Evolutionary conservation across 2,329 filamentous ascomycete species (phyloP).

Genomic region (Exophiala oligosperma): DNA sequence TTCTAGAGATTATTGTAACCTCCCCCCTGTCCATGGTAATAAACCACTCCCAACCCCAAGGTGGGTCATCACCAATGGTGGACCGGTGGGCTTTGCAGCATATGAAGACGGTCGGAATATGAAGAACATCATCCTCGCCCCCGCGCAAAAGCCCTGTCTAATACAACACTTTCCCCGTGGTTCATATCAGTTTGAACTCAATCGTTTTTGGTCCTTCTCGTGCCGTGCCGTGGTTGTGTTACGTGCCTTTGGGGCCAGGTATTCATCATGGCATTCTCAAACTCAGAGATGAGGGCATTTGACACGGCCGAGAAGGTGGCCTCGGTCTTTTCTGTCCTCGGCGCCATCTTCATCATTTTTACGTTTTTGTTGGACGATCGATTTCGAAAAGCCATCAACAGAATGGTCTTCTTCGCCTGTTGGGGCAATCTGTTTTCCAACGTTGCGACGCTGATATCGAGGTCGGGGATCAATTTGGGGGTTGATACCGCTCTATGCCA

Average conservation of each 20-base stretch:
- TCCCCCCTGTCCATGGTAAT: no score
- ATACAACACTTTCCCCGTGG: no score
- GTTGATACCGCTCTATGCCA: slow-evolving; percentile 64
- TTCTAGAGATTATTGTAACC: neutral
- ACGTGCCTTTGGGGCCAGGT: neutral
- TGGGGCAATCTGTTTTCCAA: slow-evolving; percentile 80
- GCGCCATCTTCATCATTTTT: slow-evolving; percentile 68
- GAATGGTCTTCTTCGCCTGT: slow-evolving; percentile 79
- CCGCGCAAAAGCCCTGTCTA: neutral
- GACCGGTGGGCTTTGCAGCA: no score
- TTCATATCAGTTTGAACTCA: no score
- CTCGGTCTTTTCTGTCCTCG: slow-evolving; percentile 70
- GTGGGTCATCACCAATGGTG: neutral
- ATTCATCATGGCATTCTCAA: slow-evolving; percentile 21
- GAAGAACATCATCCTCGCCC: slow-evolving; percentile 1
- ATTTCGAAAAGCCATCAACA: slow-evolving; percentile 85
- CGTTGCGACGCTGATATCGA: slow-evolving; percentile 72
- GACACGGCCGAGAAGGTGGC: slow-evolving; percentile 65
- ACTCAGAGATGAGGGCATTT: slow-evolving; percentile 53
- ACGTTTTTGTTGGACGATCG: slow-evolving; percentile 68
- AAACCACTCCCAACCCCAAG: no score
- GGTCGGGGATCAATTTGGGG: slow-evolving; percentile 55
- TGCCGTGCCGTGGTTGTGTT: neutral
- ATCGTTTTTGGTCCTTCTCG: no score
- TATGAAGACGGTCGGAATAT: no score